Evolutionary conservation across 768 basidiomycete genomes (phyloP), one percentile per base, ranked within the genome.

Genomic region (Auriscalpium microsporum): DNA sequence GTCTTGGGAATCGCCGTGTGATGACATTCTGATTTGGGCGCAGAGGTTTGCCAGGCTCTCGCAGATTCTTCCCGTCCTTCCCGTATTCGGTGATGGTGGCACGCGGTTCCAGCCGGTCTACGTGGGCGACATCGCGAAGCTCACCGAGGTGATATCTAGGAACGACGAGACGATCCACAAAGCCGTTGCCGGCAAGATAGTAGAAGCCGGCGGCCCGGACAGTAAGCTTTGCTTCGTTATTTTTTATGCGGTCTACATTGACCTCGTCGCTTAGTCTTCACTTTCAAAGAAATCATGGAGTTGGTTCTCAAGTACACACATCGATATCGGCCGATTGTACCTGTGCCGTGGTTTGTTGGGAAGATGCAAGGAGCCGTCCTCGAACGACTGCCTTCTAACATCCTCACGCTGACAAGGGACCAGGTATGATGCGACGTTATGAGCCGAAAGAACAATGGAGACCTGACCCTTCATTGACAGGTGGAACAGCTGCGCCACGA

Each of bases 21-120:
- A 38, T 42, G 23, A 23, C 5, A 16, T 34, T 6, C 37, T 46
- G 50, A 34, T 34, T 42, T 9, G 52, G 17, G 23, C 35, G 13
- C 58, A 87, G 86, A 74, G 82, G 45, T 87, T 90, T 62, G 80
- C 82, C 34, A 73, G 69, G 28, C 67, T 90, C 33, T 78, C 84
- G 1, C 73, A 72, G 50, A 72, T 78, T 57, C 68, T 89, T 36
- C 87, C 87, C 2, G 82, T 87, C 64, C 67, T 89, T 28, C 87
- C 87, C n/a, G 84, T 90, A 6, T 89, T 87, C 63, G 83, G 79
- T 9, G 83, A 83, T n/a, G 87, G 88, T 1, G 67, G 59, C 10
- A 71, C 84, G 7, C 74, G 70, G 23, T 89, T 89, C 63, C 87
- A 89, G 61, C 86, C 87, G 11, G 81, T 88, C 10, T 88, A 81